A percentile compares a stretch with the other conserved stretches of the same genome.
phyloP scores from a whole-genome alignment of 306 rosid genomes.

The Gynostemma pentaphyllum region DNA sequence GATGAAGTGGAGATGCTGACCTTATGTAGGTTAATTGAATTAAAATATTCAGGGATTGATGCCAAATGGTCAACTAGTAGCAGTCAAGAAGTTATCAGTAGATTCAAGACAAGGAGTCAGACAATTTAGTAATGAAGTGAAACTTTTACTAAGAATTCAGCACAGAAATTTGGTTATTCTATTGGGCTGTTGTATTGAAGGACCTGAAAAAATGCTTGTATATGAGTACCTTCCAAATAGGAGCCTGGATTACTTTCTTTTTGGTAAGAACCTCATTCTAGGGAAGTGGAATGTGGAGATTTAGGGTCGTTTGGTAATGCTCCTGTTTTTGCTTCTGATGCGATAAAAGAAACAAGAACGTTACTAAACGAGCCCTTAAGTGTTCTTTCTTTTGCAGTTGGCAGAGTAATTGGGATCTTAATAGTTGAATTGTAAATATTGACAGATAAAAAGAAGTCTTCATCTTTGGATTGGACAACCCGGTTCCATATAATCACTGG shows the following conservation, averaged over 20 bases:
- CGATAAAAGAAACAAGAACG: too few relatives aligned
- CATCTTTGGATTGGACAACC: constrained; percentile 53
- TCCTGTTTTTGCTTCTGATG: too few relatives aligned
- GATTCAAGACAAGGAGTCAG: constrained; percentile 69
- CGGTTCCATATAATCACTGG: constrained; percentile 52
- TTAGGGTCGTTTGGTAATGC: too few relatives aligned
- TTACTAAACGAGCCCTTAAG: too few relatives aligned
- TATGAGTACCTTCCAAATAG: constrained; percentile 78
- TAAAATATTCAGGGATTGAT: constrained; percentile 51
- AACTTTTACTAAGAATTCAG: constrained; percentile 59
- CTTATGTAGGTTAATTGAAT: not conserved
- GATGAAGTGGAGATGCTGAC: not conserved
- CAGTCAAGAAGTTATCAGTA: constrained; percentile 70
- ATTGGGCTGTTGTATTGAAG: constrained; percentile 80
- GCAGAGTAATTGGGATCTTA: not conserved
- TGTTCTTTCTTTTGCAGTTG: not conserved
- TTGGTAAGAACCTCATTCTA: constrained; percentile 29
- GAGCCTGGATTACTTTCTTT: constrained; percentile 75
- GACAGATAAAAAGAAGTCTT: constrained; percentile 57
- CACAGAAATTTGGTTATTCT: constrained; percentile 69
- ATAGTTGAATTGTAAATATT: not conserved
- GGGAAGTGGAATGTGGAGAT: not conserved
- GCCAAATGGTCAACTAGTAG: constrained; percentile 88
- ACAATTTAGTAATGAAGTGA: constrained; percentile 81
- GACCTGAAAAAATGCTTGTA: constrained; percentile 91